Percentiles rank a stretch among this genome's conserved stretches.
These are phyloP conservation scores for Ehretia macrophylla DNA, from an alignment of 257 asterid genomes.

Conservation along the genomic window DNA sequence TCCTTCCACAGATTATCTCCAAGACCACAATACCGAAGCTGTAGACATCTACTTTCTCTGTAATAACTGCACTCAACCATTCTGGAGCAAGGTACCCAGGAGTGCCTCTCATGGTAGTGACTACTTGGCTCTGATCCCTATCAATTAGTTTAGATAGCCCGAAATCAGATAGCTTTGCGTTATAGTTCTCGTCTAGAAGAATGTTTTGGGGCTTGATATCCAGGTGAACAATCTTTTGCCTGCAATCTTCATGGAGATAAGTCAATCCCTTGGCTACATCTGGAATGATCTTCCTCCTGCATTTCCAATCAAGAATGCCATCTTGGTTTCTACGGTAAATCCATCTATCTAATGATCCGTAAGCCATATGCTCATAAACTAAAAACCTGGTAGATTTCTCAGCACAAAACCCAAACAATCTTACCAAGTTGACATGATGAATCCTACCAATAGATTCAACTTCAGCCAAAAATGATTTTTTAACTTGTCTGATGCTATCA, in stretches of 20 bases:
- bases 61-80: constrained; percentile 16
- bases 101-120: constrained; percentile 23
- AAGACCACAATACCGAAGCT: constrained; percentile 23
- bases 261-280: constrained; percentile 23
- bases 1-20: constrained; percentile 25
- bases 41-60: constrained; percentile 25
- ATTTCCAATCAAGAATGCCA: constrained; percentile 8
- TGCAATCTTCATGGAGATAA: constrained; percentile 33
- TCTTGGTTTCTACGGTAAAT: constrained; percentile 7
- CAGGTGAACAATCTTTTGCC: constrained; percentile 16
- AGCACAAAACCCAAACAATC: constrained; percentile 22
- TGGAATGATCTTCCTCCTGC: constrained; percentile 9
- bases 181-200: constrained; percentile 16
- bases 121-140: constrained; percentile 14
- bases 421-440: constrained; percentile 25
- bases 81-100: constrained; percentile 26
- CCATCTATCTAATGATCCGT: constrained; percentile 31
- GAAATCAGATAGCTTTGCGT: constrained; percentile 25
- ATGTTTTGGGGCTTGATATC: constrained; percentile 34
- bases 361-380: constrained; percentile 20
- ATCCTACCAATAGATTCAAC: constrained; percentile 23
- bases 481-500: not conserved
- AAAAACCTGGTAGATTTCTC: constrained; percentile 19
- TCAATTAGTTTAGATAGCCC: constrained; percentile 22
- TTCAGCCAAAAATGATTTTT: constrained; percentile 11